These are phyloP conservation scores for Triangularia verruculosa DNA, from an alignment of 2,329 filamentous ascomycete genomes.

Conservation along the genomic window DNA sequence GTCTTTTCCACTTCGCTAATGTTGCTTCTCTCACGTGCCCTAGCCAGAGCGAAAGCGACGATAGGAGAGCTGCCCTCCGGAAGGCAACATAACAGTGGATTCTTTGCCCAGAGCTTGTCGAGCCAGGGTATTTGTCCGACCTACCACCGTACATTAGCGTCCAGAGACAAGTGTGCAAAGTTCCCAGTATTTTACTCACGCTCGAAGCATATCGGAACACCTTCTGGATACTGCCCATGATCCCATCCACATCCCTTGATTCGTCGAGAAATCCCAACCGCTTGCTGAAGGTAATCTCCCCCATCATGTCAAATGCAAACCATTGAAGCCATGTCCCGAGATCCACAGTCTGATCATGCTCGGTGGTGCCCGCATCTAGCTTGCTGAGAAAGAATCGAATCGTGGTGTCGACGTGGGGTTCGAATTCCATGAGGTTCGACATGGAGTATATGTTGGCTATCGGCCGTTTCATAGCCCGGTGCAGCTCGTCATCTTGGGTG, in stretches of 20 bases:
- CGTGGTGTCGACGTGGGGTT: conserved; percentile 26
- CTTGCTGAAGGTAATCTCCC: conserved; percentile 20
- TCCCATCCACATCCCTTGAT: conserved; percentile 17
- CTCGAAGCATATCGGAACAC: conserved; percentile 5
- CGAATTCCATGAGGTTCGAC: conserved; percentile 27
- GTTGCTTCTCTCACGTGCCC: conserved; percentile 13
- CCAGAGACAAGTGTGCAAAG: neutral
- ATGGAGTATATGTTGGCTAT: conserved; percentile 28
- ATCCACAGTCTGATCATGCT: neutral
- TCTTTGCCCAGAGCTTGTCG: conserved; percentile 17
- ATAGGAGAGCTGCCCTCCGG: conserved; percentile 31
- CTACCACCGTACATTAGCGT: conserved; percentile 2
- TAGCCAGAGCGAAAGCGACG: conserved; percentile 39
- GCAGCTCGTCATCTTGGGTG: conserved; percentile 26
- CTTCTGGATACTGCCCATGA: conserved; percentile 15
- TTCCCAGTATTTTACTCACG: conserved; percentile 1
- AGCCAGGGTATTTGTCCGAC: conserved; percentile 16
- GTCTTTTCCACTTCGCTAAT: conserved; percentile 5
- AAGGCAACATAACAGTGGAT: conserved; percentile 6
- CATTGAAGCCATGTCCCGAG: conserved; percentile 19
- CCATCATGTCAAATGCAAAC: conserved; percentile 25
- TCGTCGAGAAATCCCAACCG: conserved; percentile 20
- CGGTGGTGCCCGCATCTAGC: neutral
- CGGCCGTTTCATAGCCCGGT: conserved; percentile 23
- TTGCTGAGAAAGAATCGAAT: conserved; percentile 21